Conservation (phyloP, 139 green algal species). For the Parachlorella kessleri region DNA sequence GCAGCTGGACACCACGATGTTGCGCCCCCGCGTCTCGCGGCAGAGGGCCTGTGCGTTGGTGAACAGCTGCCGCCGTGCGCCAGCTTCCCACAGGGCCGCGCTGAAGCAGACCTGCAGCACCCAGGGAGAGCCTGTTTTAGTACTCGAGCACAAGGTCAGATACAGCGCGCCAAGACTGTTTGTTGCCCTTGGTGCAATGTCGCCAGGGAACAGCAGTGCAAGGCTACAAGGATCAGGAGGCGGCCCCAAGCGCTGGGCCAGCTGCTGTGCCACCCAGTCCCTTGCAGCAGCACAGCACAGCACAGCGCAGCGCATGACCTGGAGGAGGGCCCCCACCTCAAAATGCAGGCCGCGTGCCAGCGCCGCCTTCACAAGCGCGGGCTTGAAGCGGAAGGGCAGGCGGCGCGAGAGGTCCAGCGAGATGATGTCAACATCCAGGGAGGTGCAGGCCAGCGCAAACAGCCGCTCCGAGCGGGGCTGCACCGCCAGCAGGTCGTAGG, state of each 20-base stretch:
- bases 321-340: slow-evolving; percentile 55
- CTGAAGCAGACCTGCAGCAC: slow-evolving; percentile 45
- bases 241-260: too few species aligned
- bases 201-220: too few species aligned
- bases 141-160: too few species aligned
- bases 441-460: slow-evolving; percentile 54
- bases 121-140: too few species aligned
- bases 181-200: too few species aligned
- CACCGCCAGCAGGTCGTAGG: slow-evolving; percentile 69
- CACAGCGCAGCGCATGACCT: too few species aligned
- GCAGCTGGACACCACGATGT: slow-evolving; percentile 62
- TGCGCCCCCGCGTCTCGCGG: slow-evolving; percentile 46
- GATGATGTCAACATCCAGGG: slow-evolving; percentile 68
- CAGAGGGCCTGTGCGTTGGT: slow-evolving; percentile 55
- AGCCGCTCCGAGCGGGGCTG: slow-evolving; percentile 51
- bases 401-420: slow-evolving; percentile 51
- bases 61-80: slow-evolving; percentile 53
- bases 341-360: slow-evolving; percentile 63
- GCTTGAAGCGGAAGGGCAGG: slow-evolving; percentile 50
- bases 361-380: slow-evolving; percentile 40
- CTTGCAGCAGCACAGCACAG: too few species aligned
- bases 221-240: too few species aligned
- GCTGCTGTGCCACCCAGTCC: too few species aligned
- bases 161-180: too few species aligned
- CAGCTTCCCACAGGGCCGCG: slow-evolving; percentile 35